phyloP scores from a whole-genome alignment of 306 rosid genomes.

The Fagus crenata region DNA sequence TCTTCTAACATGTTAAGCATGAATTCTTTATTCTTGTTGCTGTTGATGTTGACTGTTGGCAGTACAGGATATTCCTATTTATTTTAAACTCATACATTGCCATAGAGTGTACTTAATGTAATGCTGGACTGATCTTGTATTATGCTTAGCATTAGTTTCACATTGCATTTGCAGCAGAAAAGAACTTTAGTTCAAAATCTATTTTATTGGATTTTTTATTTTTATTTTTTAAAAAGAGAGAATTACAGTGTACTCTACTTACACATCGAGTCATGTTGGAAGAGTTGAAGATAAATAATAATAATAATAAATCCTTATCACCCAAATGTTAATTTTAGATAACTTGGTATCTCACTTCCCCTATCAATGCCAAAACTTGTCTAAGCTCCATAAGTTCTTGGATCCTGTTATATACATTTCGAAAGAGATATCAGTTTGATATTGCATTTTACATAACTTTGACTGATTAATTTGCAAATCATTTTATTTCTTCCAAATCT shows the following conservation, averaged over 20 bases:
- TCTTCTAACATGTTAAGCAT: not conserved
- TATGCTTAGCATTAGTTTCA: not conserved
- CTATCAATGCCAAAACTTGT: not conserved
- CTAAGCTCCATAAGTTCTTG: not conserved
- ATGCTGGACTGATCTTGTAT: not conserved
- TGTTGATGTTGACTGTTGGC: not conserved
- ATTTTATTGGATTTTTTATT: not conserved
- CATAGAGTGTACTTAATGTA: not conserved
- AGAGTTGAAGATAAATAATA: not conserved
- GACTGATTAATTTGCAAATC: not conserved
- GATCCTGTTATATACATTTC: not conserved
- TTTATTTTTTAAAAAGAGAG: not conserved
- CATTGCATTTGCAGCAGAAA: not conserved
- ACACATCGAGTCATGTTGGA: not conserved
- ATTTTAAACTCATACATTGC: not conserved
- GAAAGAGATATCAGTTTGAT: conserved; percentile 1
- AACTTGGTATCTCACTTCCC: conserved; percentile 1
- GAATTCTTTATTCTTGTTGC: conserved; percentile 13
- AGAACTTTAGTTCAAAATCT: not conserved
- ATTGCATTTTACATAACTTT: not conserved
- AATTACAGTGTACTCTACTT: not conserved
- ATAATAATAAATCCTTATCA: not conserved
- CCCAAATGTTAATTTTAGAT: not conserved
- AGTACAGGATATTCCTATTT: not conserved
- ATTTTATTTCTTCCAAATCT: not conserved